phyloP scores from a whole-genome alignment of 2,329 filamentous ascomycete genomes.

The Alternaria burnsii region DNA sequence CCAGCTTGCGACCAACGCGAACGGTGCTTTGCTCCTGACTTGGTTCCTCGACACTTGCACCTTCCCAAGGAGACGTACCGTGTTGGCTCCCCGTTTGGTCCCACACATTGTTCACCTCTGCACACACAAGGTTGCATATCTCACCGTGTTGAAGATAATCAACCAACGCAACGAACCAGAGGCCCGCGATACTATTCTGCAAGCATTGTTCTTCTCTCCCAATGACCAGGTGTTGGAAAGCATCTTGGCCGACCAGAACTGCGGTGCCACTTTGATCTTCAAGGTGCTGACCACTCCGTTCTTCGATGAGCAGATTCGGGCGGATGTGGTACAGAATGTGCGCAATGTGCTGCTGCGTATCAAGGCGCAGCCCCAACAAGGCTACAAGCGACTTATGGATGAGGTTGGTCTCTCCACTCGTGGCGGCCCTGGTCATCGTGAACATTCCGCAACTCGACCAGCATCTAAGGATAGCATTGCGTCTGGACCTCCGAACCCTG shows the following conservation, averaged over 20 bases:
- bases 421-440: slow-evolving; percentile 51
- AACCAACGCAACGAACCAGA: slow-evolving; percentile 96
- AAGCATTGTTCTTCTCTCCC: slow-evolving; percentile 89
- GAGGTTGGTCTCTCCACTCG: slow-evolving; percentile 85
- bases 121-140: slow-evolving; percentile 97
- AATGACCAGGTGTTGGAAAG: slow-evolving; percentile 88
- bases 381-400: slow-evolving; percentile 98
- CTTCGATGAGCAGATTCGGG: slow-evolving; percentile 89
- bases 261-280: slow-evolving; percentile 95
- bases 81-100: slow-evolving; percentile 89
- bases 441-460: slow-evolving; percentile 48
- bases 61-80: slow-evolving; percentile 88
- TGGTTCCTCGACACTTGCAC: slow-evolving; percentile 99
- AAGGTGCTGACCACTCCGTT: slow-evolving; percentile 98
- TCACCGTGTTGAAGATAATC: slow-evolving; percentile 97
- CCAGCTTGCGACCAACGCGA: slow-evolving; percentile 93
- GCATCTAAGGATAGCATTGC: slow-evolving; percentile 49
- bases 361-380: slow-evolving; percentile 92
- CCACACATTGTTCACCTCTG: slow-evolving; percentile 94
- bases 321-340: slow-evolving; percentile 89
- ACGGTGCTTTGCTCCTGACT: slow-evolving; percentile 90
- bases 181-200: slow-evolving; percentile 86
- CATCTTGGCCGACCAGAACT: slow-evolving; percentile 89
- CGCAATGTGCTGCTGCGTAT: slow-evolving; percentile 87
- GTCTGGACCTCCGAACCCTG: slow-evolving; percentile 38